Evolutionary conservation across 108 stramenopile species (phyloP), one percentile per base, ranked within the genome.

Genomic region (Nitzschia inconspicua): DNA sequence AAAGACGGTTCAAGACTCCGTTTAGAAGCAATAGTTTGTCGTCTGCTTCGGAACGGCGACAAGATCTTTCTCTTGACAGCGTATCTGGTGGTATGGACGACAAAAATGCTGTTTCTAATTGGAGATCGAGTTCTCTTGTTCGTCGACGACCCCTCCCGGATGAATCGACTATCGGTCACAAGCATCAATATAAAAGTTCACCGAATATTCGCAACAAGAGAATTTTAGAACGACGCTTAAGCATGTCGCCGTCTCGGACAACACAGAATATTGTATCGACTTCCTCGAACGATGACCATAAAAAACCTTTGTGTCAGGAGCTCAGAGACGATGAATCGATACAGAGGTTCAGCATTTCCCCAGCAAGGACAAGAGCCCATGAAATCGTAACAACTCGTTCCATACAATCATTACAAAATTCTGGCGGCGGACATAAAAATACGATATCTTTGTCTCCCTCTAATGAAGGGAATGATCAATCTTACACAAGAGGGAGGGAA

Each of bases 41-140:
- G 9, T 23, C 53, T 8, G 24, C 53, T 36, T 35, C 53, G 18
- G 53, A 54, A 54, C 53, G 34, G 37, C 34, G 53, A 54, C 53
- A 54, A 39, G 0, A 36, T 54, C 14, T 35, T 10, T 54, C 53
- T 54, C 53, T 35, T 3, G 10, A 22, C 4, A 25, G 52, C 10
- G 35, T 5, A 37, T 36, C 8, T 36, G 29, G n/a, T n/a, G n/a
- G n/a, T n/a, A 51, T 30, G 29, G 13, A 30, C 28, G 16, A 29
- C 26, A n/a, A 10, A 51, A 27, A 20, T 9, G 47, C 30, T 19
- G 53, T 0, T n/a, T n/a, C n/a, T n/a, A n/a, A n/a, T n/a, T n/a
- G n/a, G n/a, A 54, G 53, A 18, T 35, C 53, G 9, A 32, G 35
- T 36, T 36, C 53, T 23, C 36, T 28, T 25, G 13, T 27, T 19